phyloP scores from a whole-genome alignment of 1,284 basidiomycete genomes.

The Puccinia hordei region DNA sequence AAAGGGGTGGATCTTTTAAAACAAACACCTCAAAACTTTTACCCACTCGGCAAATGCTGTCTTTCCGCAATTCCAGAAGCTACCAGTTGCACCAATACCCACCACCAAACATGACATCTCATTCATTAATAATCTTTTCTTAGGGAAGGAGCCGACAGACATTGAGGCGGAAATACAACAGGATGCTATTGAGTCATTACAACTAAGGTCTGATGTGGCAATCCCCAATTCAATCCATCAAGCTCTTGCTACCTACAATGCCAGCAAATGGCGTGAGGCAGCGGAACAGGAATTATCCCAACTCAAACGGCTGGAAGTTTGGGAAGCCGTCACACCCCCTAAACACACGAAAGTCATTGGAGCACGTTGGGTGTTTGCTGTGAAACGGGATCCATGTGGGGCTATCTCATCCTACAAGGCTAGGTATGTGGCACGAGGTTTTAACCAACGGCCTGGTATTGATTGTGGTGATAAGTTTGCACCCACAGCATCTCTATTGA shows the following conservation, averaged over 20 bases:
- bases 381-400: neutral
- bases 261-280: neutral
- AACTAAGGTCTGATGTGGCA: neutral
- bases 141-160: neutral
- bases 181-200: neutral
- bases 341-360: too few relatives aligned
- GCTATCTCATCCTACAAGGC: neutral
- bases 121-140: neutral
- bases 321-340: neutral
- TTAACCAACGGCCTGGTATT: too few relatives aligned
- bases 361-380: constrained; percentile 9
- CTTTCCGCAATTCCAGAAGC: constrained; percentile 7
- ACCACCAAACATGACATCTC: neutral
- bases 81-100: neutral
- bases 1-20: too few relatives aligned
- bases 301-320: neutral
- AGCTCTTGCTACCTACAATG: neutral
- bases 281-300: neutral
- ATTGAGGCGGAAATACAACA: neutral
- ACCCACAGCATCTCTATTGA: constrained; percentile 1
- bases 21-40: neutral
- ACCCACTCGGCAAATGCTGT: neutral
- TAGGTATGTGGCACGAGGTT: constrained; percentile 14
- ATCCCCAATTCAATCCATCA: neutral
- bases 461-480: constrained; percentile 26